Percentiles rank a stretch among this genome's conserved stretches.
Conservation (phyloP, 495 filamentous ascomycete genomes). For the Bryoglossum gracile region DNA sequence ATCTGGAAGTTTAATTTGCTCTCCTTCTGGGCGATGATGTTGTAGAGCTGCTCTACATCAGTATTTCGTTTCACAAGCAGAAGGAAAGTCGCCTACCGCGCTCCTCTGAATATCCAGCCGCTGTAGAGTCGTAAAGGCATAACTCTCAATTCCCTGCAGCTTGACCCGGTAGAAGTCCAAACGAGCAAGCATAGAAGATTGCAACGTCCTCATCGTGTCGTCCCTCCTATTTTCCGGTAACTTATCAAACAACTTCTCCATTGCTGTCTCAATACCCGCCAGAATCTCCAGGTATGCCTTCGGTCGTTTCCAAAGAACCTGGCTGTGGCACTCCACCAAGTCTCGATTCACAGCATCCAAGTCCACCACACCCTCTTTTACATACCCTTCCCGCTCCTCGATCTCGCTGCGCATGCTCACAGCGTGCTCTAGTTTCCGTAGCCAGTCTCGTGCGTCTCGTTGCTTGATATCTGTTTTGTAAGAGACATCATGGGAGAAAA, state of each 20-base stretch:
- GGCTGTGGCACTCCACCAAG: slow-evolving; percentile 49
- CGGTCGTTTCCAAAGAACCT: slow-evolving; percentile 51
- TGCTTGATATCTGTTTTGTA: slow-evolving; percentile 44
- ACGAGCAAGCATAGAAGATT: slow-evolving; percentile 37
- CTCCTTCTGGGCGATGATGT: slow-evolving; percentile 52
- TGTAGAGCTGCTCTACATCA: slow-evolving; percentile 38
- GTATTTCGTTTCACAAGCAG: background rate
- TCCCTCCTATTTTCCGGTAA: slow-evolving; percentile 17
- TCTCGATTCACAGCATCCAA: slow-evolving; percentile 48
- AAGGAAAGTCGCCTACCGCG: slow-evolving; percentile 33
- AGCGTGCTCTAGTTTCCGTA: slow-evolving; percentile 48
- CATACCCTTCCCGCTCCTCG: slow-evolving; percentile 38
- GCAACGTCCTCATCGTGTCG: slow-evolving; percentile 31
- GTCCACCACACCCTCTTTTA: slow-evolving; percentile 42
- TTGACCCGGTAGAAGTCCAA: slow-evolving; percentile 49
- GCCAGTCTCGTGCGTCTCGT: slow-evolving; percentile 48
- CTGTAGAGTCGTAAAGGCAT: slow-evolving; percentile 46
- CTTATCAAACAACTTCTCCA: slow-evolving; percentile 32
- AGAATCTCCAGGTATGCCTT: slow-evolving; percentile 50
- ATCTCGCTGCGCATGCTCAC: slow-evolving; percentile 49
- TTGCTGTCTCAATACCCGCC: slow-evolving; percentile 33
- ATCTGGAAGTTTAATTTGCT: slow-evolving; percentile 49
- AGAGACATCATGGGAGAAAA: slow-evolving; percentile 44
- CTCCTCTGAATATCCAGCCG: slow-evolving; percentile 45
- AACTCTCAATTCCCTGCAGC: slow-evolving; percentile 49